Percentiles rank a stretch among this genome's conserved stretches.
phyloP scores from a whole-genome alignment of 139 green algal genomes.

The Tetraselmis chui region DNA sequence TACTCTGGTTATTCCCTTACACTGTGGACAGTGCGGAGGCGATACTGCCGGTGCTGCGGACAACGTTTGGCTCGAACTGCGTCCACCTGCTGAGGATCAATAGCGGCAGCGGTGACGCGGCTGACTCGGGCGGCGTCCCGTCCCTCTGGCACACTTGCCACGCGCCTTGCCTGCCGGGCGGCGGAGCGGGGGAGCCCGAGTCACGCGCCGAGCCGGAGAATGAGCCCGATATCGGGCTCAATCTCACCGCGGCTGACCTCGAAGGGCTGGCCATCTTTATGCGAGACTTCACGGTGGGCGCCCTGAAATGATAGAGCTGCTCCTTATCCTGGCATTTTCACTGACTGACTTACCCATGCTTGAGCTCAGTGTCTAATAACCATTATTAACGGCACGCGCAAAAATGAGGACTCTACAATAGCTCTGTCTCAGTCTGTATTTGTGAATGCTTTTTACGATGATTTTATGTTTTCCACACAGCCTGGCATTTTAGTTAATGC shows the following conservation, averaged over 20 bases:
- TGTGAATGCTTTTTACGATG: too few relatives aligned
- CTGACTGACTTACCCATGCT: too few relatives aligned
- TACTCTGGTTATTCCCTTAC: not conserved
- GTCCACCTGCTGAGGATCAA: slow-evolving; percentile 55
- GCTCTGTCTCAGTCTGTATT: too few relatives aligned
- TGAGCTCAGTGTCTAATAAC: too few relatives aligned
- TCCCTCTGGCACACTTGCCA: slow-evolving; percentile 29
- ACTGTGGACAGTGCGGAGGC: slow-evolving; percentile 18
- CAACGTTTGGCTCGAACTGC: slow-evolving; percentile 20
- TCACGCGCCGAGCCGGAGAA: not conserved
- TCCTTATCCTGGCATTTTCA: too few relatives aligned
- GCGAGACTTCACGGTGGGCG: slow-evolving; percentile 4
- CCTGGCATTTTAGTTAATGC: too few relatives aligned
- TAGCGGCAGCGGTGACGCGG: slow-evolving; percentile 7
- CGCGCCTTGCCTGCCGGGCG: not conserved
- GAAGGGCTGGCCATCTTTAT: not conserved
- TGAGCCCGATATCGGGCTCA: not conserved
- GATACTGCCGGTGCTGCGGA: slow-evolving; percentile 29
- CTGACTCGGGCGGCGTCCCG: slow-evolving; percentile 9
- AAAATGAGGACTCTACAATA: too few relatives aligned
- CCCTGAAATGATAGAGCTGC: too few relatives aligned
- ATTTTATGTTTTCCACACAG: too few relatives aligned
- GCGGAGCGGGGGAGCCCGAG: slow-evolving; percentile 2
- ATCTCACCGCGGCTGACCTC: not conserved
- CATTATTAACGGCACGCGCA: too few relatives aligned